Evolutionary conservation across 768 basidiomycete genomes (phyloP), one percentile per base, ranked within the genome.

Genomic region (Phaeolepiota aurea): DNA sequence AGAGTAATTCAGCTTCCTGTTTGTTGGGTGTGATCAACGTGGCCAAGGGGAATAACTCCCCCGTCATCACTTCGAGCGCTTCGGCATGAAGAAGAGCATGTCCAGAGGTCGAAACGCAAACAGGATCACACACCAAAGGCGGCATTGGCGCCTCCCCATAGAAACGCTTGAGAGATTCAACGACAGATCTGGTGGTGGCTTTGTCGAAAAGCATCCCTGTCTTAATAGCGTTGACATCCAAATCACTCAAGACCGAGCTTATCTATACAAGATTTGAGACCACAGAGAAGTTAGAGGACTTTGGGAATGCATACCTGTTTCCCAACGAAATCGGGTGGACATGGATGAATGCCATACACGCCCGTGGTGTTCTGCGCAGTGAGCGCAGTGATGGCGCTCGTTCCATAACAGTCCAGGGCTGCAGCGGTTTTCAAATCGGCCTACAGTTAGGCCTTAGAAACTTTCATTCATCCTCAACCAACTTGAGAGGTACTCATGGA

Each of bases 291-390:
- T n/a, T n/a, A n/a, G n/a, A n/a, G 42, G 33, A 41, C 21, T 12
- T 25, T 18, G n/a, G 21, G 25, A 28, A 28, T 5, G 20, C 45
- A 41, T 19, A 79, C 88, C 71, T 96, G 93, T 47, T 83, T 66
- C 37, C 62, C 65, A 22, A 96, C 72, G 51, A 92, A 91, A 9
- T 66, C 66, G 0, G 86, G 71, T 0, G 86, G 81, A 5, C 74
- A 56, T 2, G 79, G 68, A 43, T 85, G 77, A 0, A 94, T 71
- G 0, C 63, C 82, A 44, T 87, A 79, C 0, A 96, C 90, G 2
- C 87, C 91, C 2, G 58, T 69, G 0, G 90, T 93, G 57, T 93
- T 96, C 56, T 96, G 92, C 0, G 91, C 87, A 0, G 87, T 91
- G 34, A 94, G 55, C 0, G 88, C 92, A 1, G 92, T 93, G 39